Conservation (phyloP, 805 yeast genomes). For the Candida stauntonica region DNA sequence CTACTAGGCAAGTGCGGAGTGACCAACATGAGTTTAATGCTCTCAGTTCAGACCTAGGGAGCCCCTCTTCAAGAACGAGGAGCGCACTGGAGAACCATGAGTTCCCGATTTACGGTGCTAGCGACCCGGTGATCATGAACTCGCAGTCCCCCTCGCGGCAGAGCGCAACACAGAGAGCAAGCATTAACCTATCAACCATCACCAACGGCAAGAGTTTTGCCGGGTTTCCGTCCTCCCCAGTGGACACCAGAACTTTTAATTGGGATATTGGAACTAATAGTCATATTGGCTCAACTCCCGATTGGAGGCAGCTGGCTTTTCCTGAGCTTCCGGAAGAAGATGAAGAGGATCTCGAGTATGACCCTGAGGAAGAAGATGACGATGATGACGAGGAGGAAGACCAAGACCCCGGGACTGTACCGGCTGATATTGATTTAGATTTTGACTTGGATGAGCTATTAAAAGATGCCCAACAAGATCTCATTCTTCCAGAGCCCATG, state of each 20-base stretch:
- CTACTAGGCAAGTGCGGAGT: not conserved
- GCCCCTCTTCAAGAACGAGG: slow-evolving; percentile 9
- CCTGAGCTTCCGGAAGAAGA: slow-evolving; percentile 13
- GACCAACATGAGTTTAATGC: not conserved
- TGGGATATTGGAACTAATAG: slow-evolving; percentile 2
- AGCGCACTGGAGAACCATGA: not conserved
- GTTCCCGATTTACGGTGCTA: not conserved
- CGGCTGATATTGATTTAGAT: slow-evolving; percentile 1
- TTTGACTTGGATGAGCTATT: slow-evolving; percentile 6
- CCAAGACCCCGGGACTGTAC: not conserved
- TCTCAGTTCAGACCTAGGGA: slow-evolving; percentile 1
- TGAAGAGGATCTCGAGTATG: slow-evolving; percentile 13
- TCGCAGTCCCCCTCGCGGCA: not conserved
- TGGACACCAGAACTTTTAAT: not conserved
- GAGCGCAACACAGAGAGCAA: not conserved
- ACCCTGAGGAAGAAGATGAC: slow-evolving; percentile 9
- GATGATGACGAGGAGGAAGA: slow-evolving; percentile 9
- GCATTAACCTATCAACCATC: not conserved
- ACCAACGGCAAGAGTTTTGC: slow-evolving; percentile 1
- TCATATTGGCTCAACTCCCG: slow-evolving; percentile 5
- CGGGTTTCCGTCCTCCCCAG: slow-evolving; percentile 11
- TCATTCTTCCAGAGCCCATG: slow-evolving; percentile 3
- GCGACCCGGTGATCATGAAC: not conserved
- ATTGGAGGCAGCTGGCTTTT: slow-evolving; percentile 6
- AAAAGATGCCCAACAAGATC: slow-evolving; percentile 7